Conservation (phyloP, 2,329 filamentous ascomycete genomes). For the Colletotrichum gloeosporioides region DNA sequence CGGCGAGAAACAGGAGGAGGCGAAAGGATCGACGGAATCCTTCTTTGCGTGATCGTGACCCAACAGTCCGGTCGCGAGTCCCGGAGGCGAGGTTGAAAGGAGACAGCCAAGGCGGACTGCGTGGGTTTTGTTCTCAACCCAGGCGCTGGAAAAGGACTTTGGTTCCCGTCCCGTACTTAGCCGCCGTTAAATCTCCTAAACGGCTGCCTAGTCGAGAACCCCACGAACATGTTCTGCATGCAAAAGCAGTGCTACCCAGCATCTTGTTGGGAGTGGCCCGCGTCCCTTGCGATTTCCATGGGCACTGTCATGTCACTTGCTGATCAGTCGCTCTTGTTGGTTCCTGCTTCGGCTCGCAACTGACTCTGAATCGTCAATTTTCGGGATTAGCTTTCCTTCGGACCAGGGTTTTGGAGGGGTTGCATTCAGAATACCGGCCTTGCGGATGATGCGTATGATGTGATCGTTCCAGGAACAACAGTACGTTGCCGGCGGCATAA, state of each 20-base stretch:
- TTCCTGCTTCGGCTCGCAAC: background rate
- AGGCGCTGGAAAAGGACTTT: background rate
- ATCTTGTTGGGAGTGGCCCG: background rate
- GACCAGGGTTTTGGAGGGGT: background rate
- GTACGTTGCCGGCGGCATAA: background rate
- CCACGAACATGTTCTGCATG: background rate
- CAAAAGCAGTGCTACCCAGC: background rate
- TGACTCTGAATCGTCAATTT: background rate
- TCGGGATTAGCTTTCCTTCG: background rate
- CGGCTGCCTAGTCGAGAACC: background rate
- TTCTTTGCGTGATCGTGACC: constrained; percentile 1
- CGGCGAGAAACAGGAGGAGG: background rate
- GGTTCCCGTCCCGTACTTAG: background rate
- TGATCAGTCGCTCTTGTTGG: background rate
- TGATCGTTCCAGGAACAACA: background rate
- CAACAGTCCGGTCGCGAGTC: background rate
- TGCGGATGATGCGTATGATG: background rate
- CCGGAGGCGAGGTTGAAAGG: background rate
- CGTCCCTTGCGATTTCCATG: background rate
- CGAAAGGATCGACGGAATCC: background rate
- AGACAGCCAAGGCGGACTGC: background rate
- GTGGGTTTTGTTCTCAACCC: background rate
- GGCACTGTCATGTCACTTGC: background rate
- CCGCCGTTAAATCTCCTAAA: background rate
- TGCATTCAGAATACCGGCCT: background rate